phyloP scores from a whole-genome alignment of 148 eudicot genomes.

The Tetragonia tetragonoides region DNA sequence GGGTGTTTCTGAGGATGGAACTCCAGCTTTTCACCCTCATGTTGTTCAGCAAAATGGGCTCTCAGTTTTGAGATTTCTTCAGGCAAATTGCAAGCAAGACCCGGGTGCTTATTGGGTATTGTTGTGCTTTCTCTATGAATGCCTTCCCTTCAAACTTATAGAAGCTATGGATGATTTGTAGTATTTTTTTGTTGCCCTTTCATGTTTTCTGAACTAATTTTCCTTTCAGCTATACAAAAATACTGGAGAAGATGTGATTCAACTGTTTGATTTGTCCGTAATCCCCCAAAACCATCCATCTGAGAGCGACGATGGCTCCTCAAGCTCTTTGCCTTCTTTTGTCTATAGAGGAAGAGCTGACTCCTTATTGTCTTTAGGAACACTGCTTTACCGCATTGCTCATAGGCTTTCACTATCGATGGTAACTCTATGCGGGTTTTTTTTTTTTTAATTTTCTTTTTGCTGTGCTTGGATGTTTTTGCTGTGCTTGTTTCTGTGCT shows the following conservation, averaged over 20 bases:
- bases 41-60: slow-evolving; percentile 96
- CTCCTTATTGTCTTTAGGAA: slow-evolving; percentile 79
- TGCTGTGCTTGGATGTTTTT: not conserved
- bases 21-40: slow-evolving; percentile 90
- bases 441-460: slow-evolving; percentile 2
- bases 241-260: slow-evolving; percentile 96
- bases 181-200: not conserved
- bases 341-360: slow-evolving; percentile 73
- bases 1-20: slow-evolving; percentile 91
- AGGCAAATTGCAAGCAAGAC: slow-evolving; percentile 95
- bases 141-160: not conserved
- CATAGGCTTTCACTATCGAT: slow-evolving; percentile 90
- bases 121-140: slow-evolving; percentile 12
- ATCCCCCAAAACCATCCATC: slow-evolving; percentile 64
- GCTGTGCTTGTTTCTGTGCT: too few relatives aligned
- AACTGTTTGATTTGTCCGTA: slow-evolving; percentile 84
- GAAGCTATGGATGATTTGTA: not conserved
- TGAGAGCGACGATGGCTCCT: slow-evolving; percentile 50
- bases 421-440: slow-evolving; percentile 34
- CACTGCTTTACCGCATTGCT: slow-evolving; percentile 77
- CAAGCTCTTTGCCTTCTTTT: slow-evolving; percentile 62
- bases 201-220: slow-evolving; percentile 9
- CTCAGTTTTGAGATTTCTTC: slow-evolving; percentile 87
- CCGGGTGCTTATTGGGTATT: slow-evolving; percentile 99
- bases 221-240: slow-evolving; percentile 70